Conservation (phyloP, 106 monocot species). For the Chionographis japonica region DNA sequence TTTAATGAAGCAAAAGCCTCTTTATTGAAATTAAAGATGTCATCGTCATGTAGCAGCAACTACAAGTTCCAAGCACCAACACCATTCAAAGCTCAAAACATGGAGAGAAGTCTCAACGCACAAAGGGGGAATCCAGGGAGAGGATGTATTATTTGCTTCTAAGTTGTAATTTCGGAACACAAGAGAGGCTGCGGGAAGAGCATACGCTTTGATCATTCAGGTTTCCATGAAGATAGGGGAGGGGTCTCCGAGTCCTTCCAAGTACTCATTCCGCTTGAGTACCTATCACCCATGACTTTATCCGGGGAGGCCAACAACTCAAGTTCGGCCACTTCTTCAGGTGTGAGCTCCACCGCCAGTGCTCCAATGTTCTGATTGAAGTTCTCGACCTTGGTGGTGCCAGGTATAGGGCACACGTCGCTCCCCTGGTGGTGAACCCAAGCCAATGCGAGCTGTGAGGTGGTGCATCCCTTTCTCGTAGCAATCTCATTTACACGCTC, state of each 20-base stretch:
- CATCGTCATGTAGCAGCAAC: too few relatives aligned
- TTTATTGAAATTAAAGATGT: too few relatives aligned
- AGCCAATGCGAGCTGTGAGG: slow-evolving; percentile 41
- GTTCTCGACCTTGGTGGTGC: slow-evolving; percentile 58
- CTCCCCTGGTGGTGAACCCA: slow-evolving; percentile 45
- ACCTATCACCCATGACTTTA: slow-evolving; percentile 36
- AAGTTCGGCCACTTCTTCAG: slow-evolving; percentile 46
- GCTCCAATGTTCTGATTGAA: slow-evolving; percentile 52
- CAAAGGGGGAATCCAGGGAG: too few relatives aligned
- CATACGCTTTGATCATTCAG: not conserved
- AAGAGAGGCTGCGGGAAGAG: not conserved
- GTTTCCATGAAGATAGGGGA: slow-evolving; percentile 33
- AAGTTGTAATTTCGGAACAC: too few relatives aligned
- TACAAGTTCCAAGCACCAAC: too few relatives aligned
- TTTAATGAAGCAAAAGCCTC: too few relatives aligned
- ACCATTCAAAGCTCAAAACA: too few relatives aligned
- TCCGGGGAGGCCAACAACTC: slow-evolving; percentile 26
- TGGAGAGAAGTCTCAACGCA: too few relatives aligned
- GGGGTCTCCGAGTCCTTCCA: slow-evolving; percentile 51
- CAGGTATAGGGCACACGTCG: slow-evolving; percentile 45
- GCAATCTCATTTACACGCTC: slow-evolving; percentile 32
- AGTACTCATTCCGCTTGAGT: slow-evolving; percentile 6
- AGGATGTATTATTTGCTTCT: too few relatives aligned
- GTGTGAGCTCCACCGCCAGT: slow-evolving; percentile 29
- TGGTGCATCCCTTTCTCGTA: slow-evolving; percentile 26